A percentile compares a stretch with the other conserved stretches of the same genome.
These are phyloP conservation scores for Barnettozyma salicaria DNA, from an alignment of 805 yeast species.

Conservation along the genomic window DNA sequence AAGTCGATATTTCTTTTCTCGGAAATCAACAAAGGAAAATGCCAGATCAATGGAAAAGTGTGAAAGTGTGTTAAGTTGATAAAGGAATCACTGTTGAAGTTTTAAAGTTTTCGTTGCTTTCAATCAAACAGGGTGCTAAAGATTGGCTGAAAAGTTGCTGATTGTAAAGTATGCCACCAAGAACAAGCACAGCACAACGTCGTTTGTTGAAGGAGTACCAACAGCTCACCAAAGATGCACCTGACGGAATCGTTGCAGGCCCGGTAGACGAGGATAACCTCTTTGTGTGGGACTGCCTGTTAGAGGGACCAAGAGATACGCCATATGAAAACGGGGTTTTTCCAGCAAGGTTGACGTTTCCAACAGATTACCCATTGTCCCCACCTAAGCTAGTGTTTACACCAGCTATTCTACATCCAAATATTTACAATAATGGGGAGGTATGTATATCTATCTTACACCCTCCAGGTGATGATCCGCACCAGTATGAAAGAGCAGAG, in stretches of 20 bases:
- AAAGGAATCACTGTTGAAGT: too few species aligned
- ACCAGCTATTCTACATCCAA: constrained; percentile 87
- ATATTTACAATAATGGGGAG: constrained; percentile 88
- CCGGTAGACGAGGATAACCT: constrained; percentile 72
- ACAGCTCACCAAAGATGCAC: constrained; percentile 78
- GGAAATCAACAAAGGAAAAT: background rate
- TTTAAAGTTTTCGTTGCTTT: too few species aligned
- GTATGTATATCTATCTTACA: constrained; percentile 95
- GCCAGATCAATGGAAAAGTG: background rate
- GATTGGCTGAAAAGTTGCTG: background rate
- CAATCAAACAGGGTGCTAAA: background rate
- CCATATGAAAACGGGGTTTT: constrained; percentile 87
- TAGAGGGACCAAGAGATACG: constrained; percentile 80
- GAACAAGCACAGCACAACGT: constrained; percentile 65
- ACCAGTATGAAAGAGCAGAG: constrained; percentile 90
- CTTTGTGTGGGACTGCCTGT: constrained; percentile 76
- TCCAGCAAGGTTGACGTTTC: constrained; percentile 67
- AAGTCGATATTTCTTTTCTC: background rate
- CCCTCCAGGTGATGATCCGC: constrained; percentile 96
- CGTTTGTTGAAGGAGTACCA: constrained; percentile 85
- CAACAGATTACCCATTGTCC: constrained; percentile 73
- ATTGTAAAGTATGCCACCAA: constrained; percentile 23
- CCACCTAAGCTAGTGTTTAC: constrained; percentile 74
- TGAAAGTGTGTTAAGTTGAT: too few species aligned
- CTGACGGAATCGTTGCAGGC: constrained; percentile 94